Evolutionary conservation across 495 filamentous ascomycete genomes (phyloP).

Genomic region (Cercophora samala): DNA sequence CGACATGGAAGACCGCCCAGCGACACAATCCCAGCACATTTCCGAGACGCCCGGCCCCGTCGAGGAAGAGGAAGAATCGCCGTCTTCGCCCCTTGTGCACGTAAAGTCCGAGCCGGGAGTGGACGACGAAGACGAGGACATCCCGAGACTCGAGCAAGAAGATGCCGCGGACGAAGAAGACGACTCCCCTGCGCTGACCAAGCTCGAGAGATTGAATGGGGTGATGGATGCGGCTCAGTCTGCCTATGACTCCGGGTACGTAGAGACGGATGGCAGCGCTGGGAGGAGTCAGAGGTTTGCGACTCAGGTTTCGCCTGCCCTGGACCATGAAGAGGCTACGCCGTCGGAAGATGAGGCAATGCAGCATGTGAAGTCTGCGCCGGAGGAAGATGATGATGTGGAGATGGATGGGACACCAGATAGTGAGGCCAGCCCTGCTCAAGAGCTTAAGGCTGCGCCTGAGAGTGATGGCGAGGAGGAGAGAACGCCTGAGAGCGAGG

Average conservation of each 20-base stretch:
- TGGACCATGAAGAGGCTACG: neutral
- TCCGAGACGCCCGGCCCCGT: neutral
- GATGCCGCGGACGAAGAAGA: neutral
- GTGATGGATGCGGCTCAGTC: neutral
- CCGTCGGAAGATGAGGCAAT: neutral
- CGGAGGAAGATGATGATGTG: neutral
- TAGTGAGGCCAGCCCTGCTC: neutral
- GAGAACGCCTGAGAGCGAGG: neutral
- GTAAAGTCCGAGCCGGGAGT: neutral
- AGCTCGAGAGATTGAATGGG: neutral
- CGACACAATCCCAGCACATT: neutral
- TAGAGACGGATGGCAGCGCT: neutral
- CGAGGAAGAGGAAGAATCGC: neutral
- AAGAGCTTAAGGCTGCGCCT: neutral
- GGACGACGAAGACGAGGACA: neutral
- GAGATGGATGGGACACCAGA: neutral
- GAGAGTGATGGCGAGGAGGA: neutral
- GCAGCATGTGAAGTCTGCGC: neutral
- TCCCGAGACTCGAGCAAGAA: neutral
- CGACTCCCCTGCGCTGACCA: neutral
- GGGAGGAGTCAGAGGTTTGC: neutral
- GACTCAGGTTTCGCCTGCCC: neutral
- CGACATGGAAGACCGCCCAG: neutral
- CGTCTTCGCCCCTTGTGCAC: neutral
- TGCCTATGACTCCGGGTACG: neutral